phyloP scores from a whole-genome alignment of 805 yeast genomes.

The Candida boleticola region DNA sequence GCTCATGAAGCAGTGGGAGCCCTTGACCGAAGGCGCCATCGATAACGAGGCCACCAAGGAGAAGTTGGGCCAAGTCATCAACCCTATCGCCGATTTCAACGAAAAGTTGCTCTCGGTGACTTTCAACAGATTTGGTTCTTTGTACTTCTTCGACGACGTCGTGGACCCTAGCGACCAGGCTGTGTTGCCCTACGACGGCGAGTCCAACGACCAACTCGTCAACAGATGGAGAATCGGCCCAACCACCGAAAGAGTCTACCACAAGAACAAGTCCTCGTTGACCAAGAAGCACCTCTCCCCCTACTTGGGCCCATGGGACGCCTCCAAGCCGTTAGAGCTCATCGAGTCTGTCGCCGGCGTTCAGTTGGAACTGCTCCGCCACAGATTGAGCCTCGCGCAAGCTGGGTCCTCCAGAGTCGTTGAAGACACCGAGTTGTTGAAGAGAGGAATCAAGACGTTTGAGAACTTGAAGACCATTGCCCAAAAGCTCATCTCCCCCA shows the following conservation, averaged over 20 bases:
- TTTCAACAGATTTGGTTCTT: slow-evolving; percentile 76
- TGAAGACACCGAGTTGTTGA: slow-evolving; percentile 42
- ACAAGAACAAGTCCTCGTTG: slow-evolving; percentile 62
- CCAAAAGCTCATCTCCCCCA: slow-evolving; percentile 55
- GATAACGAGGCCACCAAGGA: slow-evolving; percentile 48
- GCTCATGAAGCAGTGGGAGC: slow-evolving; percentile 89
- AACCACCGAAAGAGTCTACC: slow-evolving; percentile 73
- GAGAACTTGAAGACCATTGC: slow-evolving; percentile 57
- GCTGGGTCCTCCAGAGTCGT: slow-evolving; percentile 49
- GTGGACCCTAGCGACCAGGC: slow-evolving; percentile 35
- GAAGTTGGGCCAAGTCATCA: slow-evolving; percentile 58
- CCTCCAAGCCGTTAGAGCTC: slow-evolving; percentile 56
- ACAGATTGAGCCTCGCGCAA: slow-evolving; percentile 52
- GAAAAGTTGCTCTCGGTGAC: slow-evolving; percentile 50
- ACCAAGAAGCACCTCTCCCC: slow-evolving; percentile 48
- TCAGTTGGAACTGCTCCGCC: slow-evolving; percentile 60
- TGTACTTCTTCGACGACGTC: slow-evolving; percentile 76
- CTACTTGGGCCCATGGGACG: slow-evolving; percentile 77
- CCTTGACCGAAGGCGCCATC: slow-evolving; percentile 46
- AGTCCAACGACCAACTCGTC: slow-evolving; percentile 48
- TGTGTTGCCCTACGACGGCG: slow-evolving; percentile 59
- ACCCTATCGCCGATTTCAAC: slow-evolving; percentile 71
- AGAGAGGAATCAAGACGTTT: slow-evolving; percentile 57
- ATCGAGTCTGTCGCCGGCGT: slow-evolving; percentile 62
- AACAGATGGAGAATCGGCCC: slow-evolving; percentile 91